These are phyloP conservation scores for Skeletonema menzelii DNA, from an alignment of 108 stramenopile species.

Conservation along the genomic window DNA sequence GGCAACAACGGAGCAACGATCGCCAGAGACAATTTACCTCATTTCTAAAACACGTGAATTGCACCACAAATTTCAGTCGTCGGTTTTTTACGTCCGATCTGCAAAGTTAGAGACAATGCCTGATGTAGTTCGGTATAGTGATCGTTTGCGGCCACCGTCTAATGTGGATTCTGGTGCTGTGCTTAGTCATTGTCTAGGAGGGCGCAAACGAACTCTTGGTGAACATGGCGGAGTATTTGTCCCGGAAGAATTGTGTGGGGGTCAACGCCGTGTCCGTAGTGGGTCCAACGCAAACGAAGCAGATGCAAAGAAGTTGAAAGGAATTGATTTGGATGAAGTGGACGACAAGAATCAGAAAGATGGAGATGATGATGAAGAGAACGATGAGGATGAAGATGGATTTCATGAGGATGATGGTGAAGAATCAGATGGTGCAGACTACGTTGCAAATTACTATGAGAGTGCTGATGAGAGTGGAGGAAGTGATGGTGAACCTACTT, in stretches of 20 bases:
- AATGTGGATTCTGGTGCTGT: conserved; percentile 39
- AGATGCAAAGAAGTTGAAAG: conserved; percentile 25
- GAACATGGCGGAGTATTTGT: conserved; percentile 42
- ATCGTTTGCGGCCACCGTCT: conserved; percentile 34
- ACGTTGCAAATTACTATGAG: conserved; percentile 69
- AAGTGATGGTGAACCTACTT: conserved; percentile 66
- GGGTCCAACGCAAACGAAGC: conserved; percentile 1
- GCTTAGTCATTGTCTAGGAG: conserved; percentile 39
- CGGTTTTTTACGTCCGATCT: conserved; percentile 58
- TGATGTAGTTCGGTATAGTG: conserved; percentile 64
- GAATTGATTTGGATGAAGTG: conserved; percentile 52
- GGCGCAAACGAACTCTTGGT: conserved; percentile 41
- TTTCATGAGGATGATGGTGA: conserved; percentile 69
- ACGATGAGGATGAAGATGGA: conserved; percentile 47
- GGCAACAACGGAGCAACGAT: conserved; percentile 14
- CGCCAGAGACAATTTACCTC: conserved; percentile 47
- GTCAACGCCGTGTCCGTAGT: conserved; percentile 14
- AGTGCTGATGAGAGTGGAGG: conserved; percentile 67
- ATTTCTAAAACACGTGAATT: conserved; percentile 71
- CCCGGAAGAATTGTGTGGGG: conserved; percentile 57
- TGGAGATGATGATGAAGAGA: conserved; percentile 42
- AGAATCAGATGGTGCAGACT: conserved; percentile 70
- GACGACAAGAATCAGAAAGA: conserved; percentile 37
- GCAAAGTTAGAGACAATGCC: conserved; percentile 47
- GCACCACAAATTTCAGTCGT: conserved; percentile 60